Percentiles rank a stretch among this genome's conserved stretches.
phyloP scores from a whole-genome alignment of 495 filamentous ascomycete species.

The Cenococcum geophilum region DNA sequence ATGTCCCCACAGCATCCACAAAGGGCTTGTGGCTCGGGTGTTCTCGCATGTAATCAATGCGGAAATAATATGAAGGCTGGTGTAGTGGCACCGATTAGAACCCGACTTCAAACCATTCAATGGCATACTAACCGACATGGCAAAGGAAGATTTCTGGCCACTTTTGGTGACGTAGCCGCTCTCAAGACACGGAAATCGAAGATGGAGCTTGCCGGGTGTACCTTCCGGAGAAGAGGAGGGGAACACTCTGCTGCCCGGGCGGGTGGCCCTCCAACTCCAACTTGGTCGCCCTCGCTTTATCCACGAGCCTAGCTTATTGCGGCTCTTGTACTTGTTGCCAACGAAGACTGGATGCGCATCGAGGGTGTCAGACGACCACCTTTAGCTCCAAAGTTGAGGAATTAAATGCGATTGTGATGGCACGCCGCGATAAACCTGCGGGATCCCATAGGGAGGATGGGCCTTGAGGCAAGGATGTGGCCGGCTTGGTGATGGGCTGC shows the following conservation, averaged over 20 bases:
- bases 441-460: background rate
- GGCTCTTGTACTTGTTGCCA: background rate
- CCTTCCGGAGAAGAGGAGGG: background rate
- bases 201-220: background rate
- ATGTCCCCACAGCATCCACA: background rate
- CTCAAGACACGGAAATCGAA: background rate
- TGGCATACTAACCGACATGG: background rate
- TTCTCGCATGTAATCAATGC: slow-evolving; percentile 1
- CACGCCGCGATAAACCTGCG: background rate
- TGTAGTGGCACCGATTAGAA: background rate
- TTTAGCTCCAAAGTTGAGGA: background rate
- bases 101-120: background rate
- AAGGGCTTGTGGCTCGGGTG: background rate
- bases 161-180: background rate
- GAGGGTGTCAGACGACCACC: background rate
- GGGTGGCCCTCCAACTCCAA: background rate
- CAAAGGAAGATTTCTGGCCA: background rate
- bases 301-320: background rate
- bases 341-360: background rate
- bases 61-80: background rate
- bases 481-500: background rate
- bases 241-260: background rate
- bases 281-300: background rate
- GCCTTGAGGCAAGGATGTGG: background rate
- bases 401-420: background rate